Conservation (phyloP, 2,329 filamentous ascomycete species). For the Colletotrichum liaoningense region DNA sequence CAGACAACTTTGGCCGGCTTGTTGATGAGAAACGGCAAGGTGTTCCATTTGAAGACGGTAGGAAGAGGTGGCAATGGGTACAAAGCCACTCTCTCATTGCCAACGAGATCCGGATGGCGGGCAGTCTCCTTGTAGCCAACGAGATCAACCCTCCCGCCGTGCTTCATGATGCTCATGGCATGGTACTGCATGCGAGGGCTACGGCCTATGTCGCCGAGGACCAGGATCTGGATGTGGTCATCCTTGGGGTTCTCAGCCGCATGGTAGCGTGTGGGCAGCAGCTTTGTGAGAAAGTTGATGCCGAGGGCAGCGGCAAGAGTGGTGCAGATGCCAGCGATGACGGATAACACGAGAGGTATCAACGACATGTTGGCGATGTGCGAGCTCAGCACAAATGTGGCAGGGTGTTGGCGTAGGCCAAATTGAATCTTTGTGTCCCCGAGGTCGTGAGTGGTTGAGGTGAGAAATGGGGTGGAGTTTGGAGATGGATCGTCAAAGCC, state of each 20-base stretch:
- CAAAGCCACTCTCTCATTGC: constrained; percentile 76
- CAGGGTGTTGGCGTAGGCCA: background rate
- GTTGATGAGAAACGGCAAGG: constrained; percentile 79
- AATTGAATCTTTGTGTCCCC: too few relatives aligned
- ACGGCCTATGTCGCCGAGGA: constrained; percentile 93
- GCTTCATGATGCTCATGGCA: constrained; percentile 88
- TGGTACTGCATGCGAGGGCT: constrained; percentile 99
- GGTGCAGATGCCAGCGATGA: constrained; percentile 32
- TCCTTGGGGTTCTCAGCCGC: constrained; percentile 49
- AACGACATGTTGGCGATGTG: constrained; percentile 20
- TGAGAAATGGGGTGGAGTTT: constrained; percentile 3
- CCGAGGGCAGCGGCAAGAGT: constrained; percentile 24
- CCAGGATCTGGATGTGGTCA: constrained; percentile 79
- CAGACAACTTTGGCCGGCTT: constrained; percentile 88
- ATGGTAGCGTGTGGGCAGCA: constrained; percentile 49
- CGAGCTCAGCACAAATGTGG: background rate
- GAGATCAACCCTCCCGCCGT: constrained; percentile 83
- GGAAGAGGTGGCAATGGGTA: constrained; percentile 78
- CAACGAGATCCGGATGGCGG: constrained; percentile 80
- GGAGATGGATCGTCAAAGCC: constrained; percentile 6
- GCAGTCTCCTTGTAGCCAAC: constrained; percentile 93
- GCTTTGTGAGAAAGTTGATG: constrained; percentile 36
- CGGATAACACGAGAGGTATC: constrained; percentile 13
- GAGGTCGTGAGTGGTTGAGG: background rate
- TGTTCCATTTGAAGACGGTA: constrained; percentile 72